Conservation (phyloP, 2,329 filamentous ascomycete species). For the Periconia sp. region DNA sequence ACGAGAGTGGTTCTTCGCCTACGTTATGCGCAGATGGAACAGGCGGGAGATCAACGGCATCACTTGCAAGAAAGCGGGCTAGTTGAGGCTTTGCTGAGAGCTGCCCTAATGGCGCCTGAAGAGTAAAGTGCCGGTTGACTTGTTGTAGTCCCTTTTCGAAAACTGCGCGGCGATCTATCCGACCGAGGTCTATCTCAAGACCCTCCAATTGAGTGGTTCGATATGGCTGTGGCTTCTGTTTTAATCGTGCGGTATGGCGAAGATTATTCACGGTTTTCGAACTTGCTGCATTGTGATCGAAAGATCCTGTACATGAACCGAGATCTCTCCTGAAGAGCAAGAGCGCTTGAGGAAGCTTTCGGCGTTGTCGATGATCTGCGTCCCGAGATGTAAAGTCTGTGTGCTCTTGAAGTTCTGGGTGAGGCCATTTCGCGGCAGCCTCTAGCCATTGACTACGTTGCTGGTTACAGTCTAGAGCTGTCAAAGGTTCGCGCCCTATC, state of each 20-base stretch:
- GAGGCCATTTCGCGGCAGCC: slow-evolving; percentile 2
- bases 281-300: slow-evolving; percentile 2
- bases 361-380: background rate
- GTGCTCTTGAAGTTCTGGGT: slow-evolving; percentile 5
- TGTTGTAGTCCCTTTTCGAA: slow-evolving; percentile 43
- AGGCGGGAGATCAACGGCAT: slow-evolving; percentile 27
- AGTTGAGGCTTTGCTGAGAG: slow-evolving; percentile 35
- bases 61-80: slow-evolving; percentile 40
- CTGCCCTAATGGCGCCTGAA: slow-evolving; percentile 12
- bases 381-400: background rate
- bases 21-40: slow-evolving; percentile 24
- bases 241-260: too few species aligned
- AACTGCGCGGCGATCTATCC: slow-evolving; percentile 41
- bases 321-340: slow-evolving; percentile 12
- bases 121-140: slow-evolving; percentile 33
- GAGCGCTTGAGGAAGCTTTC: slow-evolving; percentile 10
- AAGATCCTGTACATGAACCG: background rate
- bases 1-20: slow-evolving; percentile 12
- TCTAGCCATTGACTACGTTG: slow-evolving; percentile 13
- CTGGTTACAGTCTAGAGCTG: slow-evolving; percentile 24
- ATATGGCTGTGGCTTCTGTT: slow-evolving; percentile 16
- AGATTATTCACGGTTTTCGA: too few species aligned
- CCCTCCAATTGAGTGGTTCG: slow-evolving; percentile 52
- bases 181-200: slow-evolving; percentile 46
- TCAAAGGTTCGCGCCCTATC: slow-evolving; percentile 19